Evolutionary conservation across 352 stramenopile species (phyloP).

Genomic region (Phytophthora pisi): DNA sequence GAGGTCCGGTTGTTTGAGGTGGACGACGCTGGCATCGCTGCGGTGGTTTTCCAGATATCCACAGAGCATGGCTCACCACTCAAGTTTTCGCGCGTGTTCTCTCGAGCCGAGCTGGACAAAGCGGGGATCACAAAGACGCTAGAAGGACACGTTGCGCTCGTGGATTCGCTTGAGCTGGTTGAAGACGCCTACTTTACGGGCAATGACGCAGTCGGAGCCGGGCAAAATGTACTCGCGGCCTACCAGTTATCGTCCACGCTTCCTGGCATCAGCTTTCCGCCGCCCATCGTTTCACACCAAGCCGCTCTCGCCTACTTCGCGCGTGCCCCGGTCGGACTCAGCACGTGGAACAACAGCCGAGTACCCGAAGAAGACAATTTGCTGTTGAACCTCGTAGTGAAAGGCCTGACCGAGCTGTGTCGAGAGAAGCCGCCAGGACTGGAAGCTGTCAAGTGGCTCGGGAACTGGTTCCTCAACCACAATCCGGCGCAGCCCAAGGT

Average conservation of each 20-base stretch:
- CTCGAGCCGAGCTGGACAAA: constrained; percentile 46
- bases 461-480: constrained; percentile 83
- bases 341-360: constrained; percentile 50
- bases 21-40: constrained; percentile 65
- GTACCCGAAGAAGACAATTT: constrained; percentile 42
- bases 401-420: constrained; percentile 81
- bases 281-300: constrained; percentile 58
- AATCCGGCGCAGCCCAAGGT: constrained; percentile 88
- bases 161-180: constrained; percentile 70
- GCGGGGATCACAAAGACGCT: constrained; percentile 62
- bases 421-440: constrained; percentile 76
- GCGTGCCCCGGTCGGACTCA: constrained; percentile 56
- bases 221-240: constrained; percentile 45
- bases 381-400: constrained; percentile 73
- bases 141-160: constrained; percentile 62
- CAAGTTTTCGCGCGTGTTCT: constrained; percentile 75
- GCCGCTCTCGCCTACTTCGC: constrained; percentile 69
- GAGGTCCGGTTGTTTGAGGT: constrained; percentile 80
- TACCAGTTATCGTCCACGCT: constrained; percentile 75
- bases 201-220: constrained; percentile 42
- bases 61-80: constrained; percentile 40
- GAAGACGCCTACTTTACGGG: constrained; percentile 71
- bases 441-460: constrained; percentile 84
- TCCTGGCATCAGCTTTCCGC: constrained; percentile 54
- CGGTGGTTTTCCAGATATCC: constrained; percentile 53